A percentile compares a stretch with the other conserved stretches of the same genome.
Conservation (phyloP, 495 filamentous ascomycete genomes). For the Hypoxylon rickii region DNA sequence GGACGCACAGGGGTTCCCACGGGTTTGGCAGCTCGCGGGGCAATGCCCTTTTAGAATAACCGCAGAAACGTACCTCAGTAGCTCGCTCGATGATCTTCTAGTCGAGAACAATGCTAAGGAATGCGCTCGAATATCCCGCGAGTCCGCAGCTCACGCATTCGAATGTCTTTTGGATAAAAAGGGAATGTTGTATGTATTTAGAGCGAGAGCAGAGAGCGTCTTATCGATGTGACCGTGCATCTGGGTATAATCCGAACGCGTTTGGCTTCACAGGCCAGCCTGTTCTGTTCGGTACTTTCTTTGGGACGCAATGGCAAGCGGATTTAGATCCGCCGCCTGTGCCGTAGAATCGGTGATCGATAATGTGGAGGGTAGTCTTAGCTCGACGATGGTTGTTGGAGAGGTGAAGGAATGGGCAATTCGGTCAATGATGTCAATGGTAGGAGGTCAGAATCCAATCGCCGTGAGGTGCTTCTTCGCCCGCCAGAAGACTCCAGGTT, state of each 20-base stretch:
- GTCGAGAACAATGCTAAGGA: background rate
- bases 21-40: slow-evolving; percentile 7
- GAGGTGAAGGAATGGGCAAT: slow-evolving; percentile 4
- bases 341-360: slow-evolving; percentile 8
- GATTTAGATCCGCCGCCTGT: background rate
- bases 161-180: slow-evolving; percentile 1
- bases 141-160: background rate
- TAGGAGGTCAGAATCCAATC: background rate
- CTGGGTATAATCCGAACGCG: background rate
- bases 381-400: slow-evolving; percentile 10
- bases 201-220: background rate
- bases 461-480: background rate
- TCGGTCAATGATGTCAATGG: slow-evolving; percentile 8
- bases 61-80: slow-evolving; percentile 20
- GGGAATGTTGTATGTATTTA: background rate
- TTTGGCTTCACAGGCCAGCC: slow-evolving; percentile 15
- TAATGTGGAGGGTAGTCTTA: background rate
- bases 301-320: background rate
- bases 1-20: slow-evolving; percentile 12
- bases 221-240: slow-evolving; percentile 4
- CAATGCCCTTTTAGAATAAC: background rate
- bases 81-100: too few relatives aligned
- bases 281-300: slow-evolving; percentile 1
- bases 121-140: background rate
- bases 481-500: background rate